Base-by-base conservation (phyloP, 345 rosid genomes). In the Heritiera littoralis region DNA sequence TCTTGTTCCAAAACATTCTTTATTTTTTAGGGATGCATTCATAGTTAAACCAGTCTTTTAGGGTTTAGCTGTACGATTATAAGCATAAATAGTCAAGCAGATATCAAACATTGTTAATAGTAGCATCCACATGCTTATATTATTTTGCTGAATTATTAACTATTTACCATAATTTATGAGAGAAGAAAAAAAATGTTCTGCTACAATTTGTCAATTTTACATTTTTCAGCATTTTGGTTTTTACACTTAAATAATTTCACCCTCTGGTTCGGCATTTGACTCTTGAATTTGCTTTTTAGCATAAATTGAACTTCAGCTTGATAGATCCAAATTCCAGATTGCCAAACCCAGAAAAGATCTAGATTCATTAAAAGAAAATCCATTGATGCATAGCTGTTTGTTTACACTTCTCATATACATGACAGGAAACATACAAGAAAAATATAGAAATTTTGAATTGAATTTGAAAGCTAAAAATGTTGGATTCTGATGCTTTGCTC, bases 401-500 rank as follows among this genome's bases (percentile, higher is more conserved):
- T 30, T 72, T 51, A 52, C 45, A 32, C 60, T 51, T 52, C 28
- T 52, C 46, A 51, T 52, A 17, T 51, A 30, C 52, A 52, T 28
- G 7, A 28, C 75, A 80, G 65, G 75, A 55, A 73, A 58, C 51
- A 38, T 56, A 10, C 35, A 56, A 35, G 15, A 52, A 51, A 30
- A 51, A 17, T 12, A 35, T 35, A 10, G 20, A 40, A 74, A 55
- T n/a, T 40, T 40, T 56, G 77, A 56, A 56, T 74, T 74, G 77
- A 74, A 56, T 74, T 56, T 35, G 35, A 73, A 23, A 38, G 30
- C 72, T 56, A 51, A 73, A 6, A 35, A 55, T 32, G 65, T 10
- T 73, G 64, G 46, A 55, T 9, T 73, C 63, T 55, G 55, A 55
- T 74, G 51, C 38, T 74, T 74, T 18, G 49, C 32, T 73, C 49